Evolutionary conservation across 495 filamentous ascomycete species (phyloP), one percentile per base, ranked within the genome.

Genomic region (Tuber brumale): DNA sequence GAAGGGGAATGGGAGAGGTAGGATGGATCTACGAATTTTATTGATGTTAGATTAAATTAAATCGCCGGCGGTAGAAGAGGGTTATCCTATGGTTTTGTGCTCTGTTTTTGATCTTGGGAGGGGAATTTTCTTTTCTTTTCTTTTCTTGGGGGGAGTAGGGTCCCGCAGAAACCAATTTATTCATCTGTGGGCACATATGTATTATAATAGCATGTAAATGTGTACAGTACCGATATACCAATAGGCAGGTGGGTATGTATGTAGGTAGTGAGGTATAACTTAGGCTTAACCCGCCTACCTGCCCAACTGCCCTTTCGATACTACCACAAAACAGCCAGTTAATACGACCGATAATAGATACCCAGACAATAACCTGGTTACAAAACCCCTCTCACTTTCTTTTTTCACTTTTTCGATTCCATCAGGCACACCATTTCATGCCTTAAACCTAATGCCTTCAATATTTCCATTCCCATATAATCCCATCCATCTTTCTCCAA

Each of bases 91-190:
- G 73, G 46, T 44, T 79, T 76, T 76, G 51, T 27, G 42, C 10
- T 14, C 39, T 73, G 51, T 70, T 74, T 66, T 80, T 75, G 75
- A 79, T 79, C 74, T 79, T 71, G 72, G 31, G 76, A 79, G 72
- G 41, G 74, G 70, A 39, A 71, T 66, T 79, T 76, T 71, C 70
- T 37, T 46, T 57, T 74, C 57, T 46, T 74, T 66, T 72, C 19
- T 73, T 31, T 74, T 44, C 66, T 51, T 71, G 45, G 41, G 70
- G 48, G 70, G 61, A 37, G 37, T 39, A 39, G 43, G 35, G 39
- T 43, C 75, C 35, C 51, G 44, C 42, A 69, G 37, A 37, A 51
- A 44, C 70, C 43, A 70, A 69, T 39, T 44, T 23, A 41, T 66
- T 31, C 57, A 66, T 31, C 44, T 57, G 31, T 27, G 5, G 70